A percentile compares a stretch with the other conserved stretches of the same genome.
phyloP scores from a whole-genome alignment of 495 filamentous ascomycete genomes.

The Glutinoglossum americanum region DNA sequence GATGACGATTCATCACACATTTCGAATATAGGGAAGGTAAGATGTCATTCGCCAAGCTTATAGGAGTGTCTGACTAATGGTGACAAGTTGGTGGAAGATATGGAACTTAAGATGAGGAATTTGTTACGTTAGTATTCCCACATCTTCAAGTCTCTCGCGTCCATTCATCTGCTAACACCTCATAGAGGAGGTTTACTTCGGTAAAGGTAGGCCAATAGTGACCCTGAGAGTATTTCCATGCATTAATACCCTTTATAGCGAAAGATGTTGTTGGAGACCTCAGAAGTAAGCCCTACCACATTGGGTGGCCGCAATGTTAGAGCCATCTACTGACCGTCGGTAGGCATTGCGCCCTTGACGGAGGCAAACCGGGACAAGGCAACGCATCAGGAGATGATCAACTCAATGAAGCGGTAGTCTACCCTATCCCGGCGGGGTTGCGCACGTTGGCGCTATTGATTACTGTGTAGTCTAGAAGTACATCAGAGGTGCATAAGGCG shows the following conservation, averaged over 20 bases:
- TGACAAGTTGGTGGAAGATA: conserved; percentile 76
- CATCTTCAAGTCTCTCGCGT: neutral
- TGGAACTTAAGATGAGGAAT: conserved; percentile 99
- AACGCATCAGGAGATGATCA: conserved; percentile 80
- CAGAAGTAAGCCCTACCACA: conserved; percentile 38
- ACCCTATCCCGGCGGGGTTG: neutral
- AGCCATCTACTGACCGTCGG: neutral
- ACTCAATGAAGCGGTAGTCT: conserved; percentile 35
- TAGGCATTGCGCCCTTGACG: conserved; percentile 56
- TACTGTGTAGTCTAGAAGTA: neutral
- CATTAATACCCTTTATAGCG: conserved; percentile 20
- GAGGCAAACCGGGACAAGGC: conserved; percentile 71
- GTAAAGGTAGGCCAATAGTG: conserved; percentile 30
- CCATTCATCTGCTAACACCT: conserved; percentile 7
- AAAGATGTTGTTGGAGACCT: conserved; percentile 98
- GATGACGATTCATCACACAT: conserved; percentile 86
- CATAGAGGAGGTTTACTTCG: conserved; percentile 91
- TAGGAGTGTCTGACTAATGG: neutral
- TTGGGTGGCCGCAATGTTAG: neutral
- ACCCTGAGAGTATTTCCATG: neutral
- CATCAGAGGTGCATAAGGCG: neutral
- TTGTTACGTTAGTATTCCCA: conserved; percentile 42
- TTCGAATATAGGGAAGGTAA: conserved; percentile 54
- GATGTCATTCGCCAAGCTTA: neutral
- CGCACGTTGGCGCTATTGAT: neutral